Percentiles rank a stretch among this genome's conserved stretches.
Evolutionary conservation across 768 basidiomycete genomes (phyloP).

Genomic region (Lactarius hengduanensis): DNA sequence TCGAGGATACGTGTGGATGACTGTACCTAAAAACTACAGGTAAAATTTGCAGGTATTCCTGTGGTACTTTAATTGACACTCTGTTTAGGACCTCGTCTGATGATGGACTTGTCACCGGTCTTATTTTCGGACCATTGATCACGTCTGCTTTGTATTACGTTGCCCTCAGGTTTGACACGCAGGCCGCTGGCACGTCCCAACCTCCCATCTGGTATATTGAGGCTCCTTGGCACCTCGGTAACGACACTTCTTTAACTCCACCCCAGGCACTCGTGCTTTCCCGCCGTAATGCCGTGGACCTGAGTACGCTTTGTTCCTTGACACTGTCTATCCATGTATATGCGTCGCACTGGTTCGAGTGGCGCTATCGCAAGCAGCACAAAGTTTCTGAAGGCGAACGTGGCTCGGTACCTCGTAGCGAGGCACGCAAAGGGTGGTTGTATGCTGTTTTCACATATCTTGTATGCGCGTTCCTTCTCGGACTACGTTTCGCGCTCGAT

Average conservation of each 20-base stretch:
- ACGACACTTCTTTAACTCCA: slow-evolving; percentile 43
- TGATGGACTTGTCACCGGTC: slow-evolving; percentile 81
- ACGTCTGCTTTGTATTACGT: slow-evolving; percentile 64
- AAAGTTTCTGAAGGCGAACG: slow-evolving; percentile 64
- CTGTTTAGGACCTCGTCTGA: slow-evolving; percentile 67
- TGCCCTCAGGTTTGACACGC: slow-evolving; percentile 39
- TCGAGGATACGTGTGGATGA: slow-evolving; percentile 85
- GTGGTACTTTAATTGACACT: slow-evolving; percentile 14
- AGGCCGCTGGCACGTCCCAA: slow-evolving; percentile 35
- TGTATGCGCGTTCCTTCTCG: slow-evolving; percentile 49
- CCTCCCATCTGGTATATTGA: slow-evolving; percentile 80
- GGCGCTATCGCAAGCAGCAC: slow-evolving; percentile 42
- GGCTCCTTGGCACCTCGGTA: slow-evolving; percentile 54
- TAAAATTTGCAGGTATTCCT: slow-evolving; percentile 29
- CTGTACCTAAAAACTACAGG: slow-evolving; percentile 86
- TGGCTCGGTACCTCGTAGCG: slow-evolving; percentile 72
- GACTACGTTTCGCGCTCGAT: slow-evolving; percentile 48
- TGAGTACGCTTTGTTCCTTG: slow-evolving; percentile 76
- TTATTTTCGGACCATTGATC: slow-evolving; percentile 82
- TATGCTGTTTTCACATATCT: slow-evolving; percentile 64
- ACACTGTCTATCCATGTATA: slow-evolving; percentile 77
- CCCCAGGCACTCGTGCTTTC: slow-evolving; percentile 60
- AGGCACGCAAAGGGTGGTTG: slow-evolving; percentile 57
- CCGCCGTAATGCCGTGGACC: slow-evolving; percentile 73
- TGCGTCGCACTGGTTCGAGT: slow-evolving; percentile 75